Percentiles rank a stretch among this genome's conserved stretches.
Conservation (phyloP, 176 grass and related monocot genomes). For the Rhipidocladum racemiflorum region DNA sequence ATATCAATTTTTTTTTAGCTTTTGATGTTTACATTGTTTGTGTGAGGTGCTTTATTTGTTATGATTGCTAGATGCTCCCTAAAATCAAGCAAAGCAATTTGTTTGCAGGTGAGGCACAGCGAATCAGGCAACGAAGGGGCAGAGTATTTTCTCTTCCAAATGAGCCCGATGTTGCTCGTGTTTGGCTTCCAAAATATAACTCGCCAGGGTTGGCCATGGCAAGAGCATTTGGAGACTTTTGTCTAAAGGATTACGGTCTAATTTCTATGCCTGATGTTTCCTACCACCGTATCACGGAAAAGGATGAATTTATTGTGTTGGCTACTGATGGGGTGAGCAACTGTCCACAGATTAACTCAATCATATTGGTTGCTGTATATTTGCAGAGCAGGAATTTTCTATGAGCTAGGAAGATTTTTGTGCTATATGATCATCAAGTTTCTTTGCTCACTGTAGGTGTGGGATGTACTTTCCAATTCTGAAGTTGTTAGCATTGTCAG, state of each 20-base stretch:
- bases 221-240: constrained; percentile 83
- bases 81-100: constrained; percentile 26
- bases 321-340: constrained; percentile 72
- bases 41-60: neutral
- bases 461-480: constrained; percentile 72
- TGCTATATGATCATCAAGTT: neutral
- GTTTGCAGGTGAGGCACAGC: constrained; percentile 61
- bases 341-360: constrained; percentile 24
- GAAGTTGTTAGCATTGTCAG: constrained; percentile 60
- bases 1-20: neutral
- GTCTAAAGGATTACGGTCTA: constrained; percentile 65
- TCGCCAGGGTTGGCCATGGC: constrained; percentile 76
- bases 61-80: neutral
- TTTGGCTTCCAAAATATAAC: constrained; percentile 74
- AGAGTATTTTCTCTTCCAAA: constrained; percentile 71
- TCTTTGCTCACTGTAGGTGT: constrained; percentile 48
- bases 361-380: constrained; percentile 16
- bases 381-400: neutral
- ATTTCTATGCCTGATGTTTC: constrained; percentile 72
- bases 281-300: constrained; percentile 53
- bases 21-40: constrained; percentile 9
- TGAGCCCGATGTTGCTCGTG: constrained; percentile 70
- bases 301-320: constrained; percentile 72
- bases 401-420: neutral
- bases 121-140: constrained; percentile 65